Percentiles rank a stretch among this genome's conserved stretches.
These are phyloP conservation scores for Phytophthora citricola DNA, from an alignment of 352 stramenopile genomes.

Conservation along the genomic window DNA sequence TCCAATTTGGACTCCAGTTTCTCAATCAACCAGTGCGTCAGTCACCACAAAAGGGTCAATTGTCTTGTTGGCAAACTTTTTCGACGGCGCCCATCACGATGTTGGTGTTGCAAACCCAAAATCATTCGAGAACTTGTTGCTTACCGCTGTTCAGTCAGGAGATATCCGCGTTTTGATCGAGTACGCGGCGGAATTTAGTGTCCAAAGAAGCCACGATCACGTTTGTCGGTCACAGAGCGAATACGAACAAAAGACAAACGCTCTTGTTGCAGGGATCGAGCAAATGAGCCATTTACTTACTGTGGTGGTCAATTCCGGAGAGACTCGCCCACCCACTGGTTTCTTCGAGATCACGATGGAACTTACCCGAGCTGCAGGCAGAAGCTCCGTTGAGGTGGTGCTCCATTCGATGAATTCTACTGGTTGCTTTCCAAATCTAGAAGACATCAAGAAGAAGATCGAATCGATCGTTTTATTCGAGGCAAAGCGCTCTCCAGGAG, in stretches of 20 bases:
- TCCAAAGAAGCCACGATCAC: slow-evolving; percentile 46
- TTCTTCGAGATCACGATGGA: slow-evolving; percentile 70
- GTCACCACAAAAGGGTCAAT: slow-evolving; percentile 19
- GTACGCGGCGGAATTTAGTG: slow-evolving; percentile 42
- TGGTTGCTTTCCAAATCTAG: slow-evolving; percentile 51
- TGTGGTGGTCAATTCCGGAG: slow-evolving; percentile 49
- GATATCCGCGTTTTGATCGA: slow-evolving; percentile 59
- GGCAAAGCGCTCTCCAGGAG: slow-evolving; percentile 65
- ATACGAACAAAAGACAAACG: slow-evolving; percentile 53
- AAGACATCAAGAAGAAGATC: slow-evolving; percentile 69
- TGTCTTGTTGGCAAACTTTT: slow-evolving; percentile 65
- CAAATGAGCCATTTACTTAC: slow-evolving; percentile 57
- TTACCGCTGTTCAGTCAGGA: slow-evolving; percentile 56
- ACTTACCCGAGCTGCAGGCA: slow-evolving; percentile 37
- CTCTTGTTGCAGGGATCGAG: slow-evolving; percentile 51
- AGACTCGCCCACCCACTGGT: slow-evolving; percentile 27
- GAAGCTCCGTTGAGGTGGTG: slow-evolving; percentile 32
- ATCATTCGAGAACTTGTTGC: slow-evolving; percentile 66
- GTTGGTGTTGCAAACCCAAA: slow-evolving; percentile 40
- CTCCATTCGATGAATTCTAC: slow-evolving; percentile 67
- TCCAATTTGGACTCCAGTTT: slow-evolving; percentile 31
- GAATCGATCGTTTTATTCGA: slow-evolving; percentile 60
- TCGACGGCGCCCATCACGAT: slow-evolving; percentile 62
- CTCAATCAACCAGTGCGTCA: neutral
- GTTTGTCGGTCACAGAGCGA: slow-evolving; percentile 59